Conservation (phyloP, 2,329 filamentous ascomycete species). For the Huntiella savannae region DNA sequence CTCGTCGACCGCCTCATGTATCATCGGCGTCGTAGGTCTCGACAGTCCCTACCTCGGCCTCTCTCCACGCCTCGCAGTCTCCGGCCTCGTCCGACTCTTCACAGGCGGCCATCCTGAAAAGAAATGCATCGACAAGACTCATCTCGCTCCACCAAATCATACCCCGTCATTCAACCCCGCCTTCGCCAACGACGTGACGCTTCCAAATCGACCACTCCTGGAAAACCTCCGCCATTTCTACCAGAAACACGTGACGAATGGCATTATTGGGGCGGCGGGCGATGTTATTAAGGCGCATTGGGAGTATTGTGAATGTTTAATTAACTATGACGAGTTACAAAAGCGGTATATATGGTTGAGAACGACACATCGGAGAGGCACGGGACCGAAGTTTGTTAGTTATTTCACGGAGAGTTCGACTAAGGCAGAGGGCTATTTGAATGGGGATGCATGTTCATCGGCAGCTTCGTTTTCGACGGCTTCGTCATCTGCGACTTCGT, state of each 20-base stretch:
- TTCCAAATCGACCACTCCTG: constrained; percentile 51
- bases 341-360: constrained; percentile 50
- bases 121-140: neutral
- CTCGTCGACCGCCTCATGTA: too few relatives aligned
- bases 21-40: constrained; percentile 63
- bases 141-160: neutral
- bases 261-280: constrained; percentile 49
- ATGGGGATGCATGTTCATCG: neutral
- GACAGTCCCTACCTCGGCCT: constrained; percentile 79
- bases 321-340: constrained; percentile 54
- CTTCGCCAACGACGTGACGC: constrained; percentile 54
- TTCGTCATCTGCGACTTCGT: neutral
- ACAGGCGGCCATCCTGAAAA: constrained; percentile 21
- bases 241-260: constrained; percentile 56
- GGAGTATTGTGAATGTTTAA: constrained; percentile 65
- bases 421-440: neutral
- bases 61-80: constrained; percentile 71
- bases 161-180: constrained; percentile 42
- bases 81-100: constrained; percentile 65
- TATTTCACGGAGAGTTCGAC: neutral
- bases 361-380: constrained; percentile 49
- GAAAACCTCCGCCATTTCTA: constrained; percentile 55
- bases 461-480: neutral
- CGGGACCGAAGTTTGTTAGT: too few relatives aligned
- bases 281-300: constrained; percentile 61